Percentiles rank a stretch among this genome's conserved stretches.
phyloP scores from a whole-genome alignment of 2,329 filamentous ascomycete species.

The Clonostachys sp. region DNA sequence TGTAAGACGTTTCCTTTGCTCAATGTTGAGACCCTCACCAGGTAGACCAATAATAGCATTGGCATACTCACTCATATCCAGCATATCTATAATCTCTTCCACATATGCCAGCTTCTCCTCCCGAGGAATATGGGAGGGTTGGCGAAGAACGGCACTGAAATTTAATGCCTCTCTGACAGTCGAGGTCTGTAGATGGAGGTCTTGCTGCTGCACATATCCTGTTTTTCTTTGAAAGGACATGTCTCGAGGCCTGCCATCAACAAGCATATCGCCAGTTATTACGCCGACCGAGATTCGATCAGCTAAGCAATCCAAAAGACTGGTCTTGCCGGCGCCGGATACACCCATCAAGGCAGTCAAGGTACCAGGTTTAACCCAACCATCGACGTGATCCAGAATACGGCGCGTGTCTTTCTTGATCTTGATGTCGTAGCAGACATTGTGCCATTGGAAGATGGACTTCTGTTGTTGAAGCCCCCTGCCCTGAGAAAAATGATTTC shows the following conservation, averaged over 20 bases:
- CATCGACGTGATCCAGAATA: slow-evolving; percentile 76
- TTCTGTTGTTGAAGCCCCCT: slow-evolving; percentile 26
- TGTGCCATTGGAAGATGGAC: slow-evolving; percentile 61
- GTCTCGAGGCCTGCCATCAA: slow-evolving; percentile 37
- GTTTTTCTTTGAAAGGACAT: slow-evolving; percentile 6
- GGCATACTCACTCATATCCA: slow-evolving; percentile 87
- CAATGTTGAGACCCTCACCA: slow-evolving; percentile 76
- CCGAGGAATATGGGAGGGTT: slow-evolving; percentile 66
- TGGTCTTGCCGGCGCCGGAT: slow-evolving; percentile 7
- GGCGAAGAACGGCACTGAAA: slow-evolving; percentile 82
- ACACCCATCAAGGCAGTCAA: slow-evolving; percentile 78
- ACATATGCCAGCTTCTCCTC: slow-evolving; percentile 84
- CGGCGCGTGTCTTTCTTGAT: slow-evolving; percentile 60
- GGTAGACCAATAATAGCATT: slow-evolving; percentile 91
- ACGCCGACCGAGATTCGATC: slow-evolving; percentile 5
- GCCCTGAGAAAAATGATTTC: too few species aligned
- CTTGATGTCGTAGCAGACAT: slow-evolving; percentile 69
- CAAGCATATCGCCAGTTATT: slow-evolving; percentile 25
- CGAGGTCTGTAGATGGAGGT: slow-evolving; percentile 5
- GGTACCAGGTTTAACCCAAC: slow-evolving; percentile 86
- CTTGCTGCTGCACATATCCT: slow-evolving; percentile 7
- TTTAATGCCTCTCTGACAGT: slow-evolving; percentile 70
- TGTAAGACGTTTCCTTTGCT: slow-evolving; percentile 72
- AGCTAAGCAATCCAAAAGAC: slow-evolving; percentile 6
- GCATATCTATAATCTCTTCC: slow-evolving; percentile 82